Evolutionary conservation across 2,329 filamentous ascomycete genomes (phyloP), one percentile per base, ranked within the genome.

Genomic region (Alternaria brassicae): DNA sequence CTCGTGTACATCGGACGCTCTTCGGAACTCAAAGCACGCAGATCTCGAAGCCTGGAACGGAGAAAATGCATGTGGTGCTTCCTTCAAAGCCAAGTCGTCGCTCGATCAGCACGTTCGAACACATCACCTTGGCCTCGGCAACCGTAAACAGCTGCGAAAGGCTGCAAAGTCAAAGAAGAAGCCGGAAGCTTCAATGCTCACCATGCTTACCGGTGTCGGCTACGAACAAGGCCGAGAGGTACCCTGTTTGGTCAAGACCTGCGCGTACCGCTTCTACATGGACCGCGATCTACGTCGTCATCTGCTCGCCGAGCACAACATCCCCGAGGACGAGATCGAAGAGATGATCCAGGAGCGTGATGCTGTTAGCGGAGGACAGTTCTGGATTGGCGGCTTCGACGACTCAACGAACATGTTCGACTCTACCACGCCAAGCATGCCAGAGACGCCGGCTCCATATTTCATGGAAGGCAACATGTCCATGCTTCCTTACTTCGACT

Each of bases 61-160:
- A 21, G 78, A 83, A 9, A 83, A 88, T 50, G 91, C 89, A 15
- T 98, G 94, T 72, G 91, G 89, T 2, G 86, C 88, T 61, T 85
- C 85, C 34, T 95, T 96, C 71, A 86, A 86, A 58, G 91, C 89
- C 61, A 97, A 96, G 76, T 85, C 87, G 17, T 88, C 88, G 28
- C 84, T 97, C 0, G 91, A 94, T 75, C 90, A 95, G 66, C 94
- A 98, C 73, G 84, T 97, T 42, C 88, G 91, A 19, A 92, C 90
- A 47, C 86, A 91, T 21, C 94, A 98, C 75, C 81, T 97, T 25
- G 87, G 88, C n/a, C 79, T 86, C 21, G 78, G 76, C 10, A 80
- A 78, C 57, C 74, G 73, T 57, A 79, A 72, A 54, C 63, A 71
- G 41, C 60, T 62, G 45, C 78, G 72, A 70, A 73, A 76, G 63